Evolutionary conservation across 1,139 yeast species (phyloP).

Genomic region (Meyerozyma carpophila): DNA sequence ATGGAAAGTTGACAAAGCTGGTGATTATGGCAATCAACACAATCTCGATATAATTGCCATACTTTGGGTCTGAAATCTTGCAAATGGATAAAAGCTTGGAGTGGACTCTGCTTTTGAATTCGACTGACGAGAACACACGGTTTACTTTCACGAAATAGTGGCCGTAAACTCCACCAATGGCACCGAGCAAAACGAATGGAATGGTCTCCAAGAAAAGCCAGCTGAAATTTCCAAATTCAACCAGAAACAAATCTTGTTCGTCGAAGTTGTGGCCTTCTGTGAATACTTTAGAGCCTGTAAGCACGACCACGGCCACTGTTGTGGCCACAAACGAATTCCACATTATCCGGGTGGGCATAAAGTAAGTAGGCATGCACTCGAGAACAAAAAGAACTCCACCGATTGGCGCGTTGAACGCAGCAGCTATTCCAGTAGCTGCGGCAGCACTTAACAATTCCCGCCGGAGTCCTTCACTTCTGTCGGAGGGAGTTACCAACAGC

Average conservation of each 20-base stretch:
- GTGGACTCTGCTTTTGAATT: conserved; percentile 17
- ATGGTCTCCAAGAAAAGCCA: conserved; percentile 69
- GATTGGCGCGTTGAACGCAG: conserved; percentile 91
- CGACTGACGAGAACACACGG: conserved; percentile 19
- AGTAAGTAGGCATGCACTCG: conserved; percentile 64
- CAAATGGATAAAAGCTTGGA: conserved; percentile 13
- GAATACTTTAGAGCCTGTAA: conserved; percentile 54
- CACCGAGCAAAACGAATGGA: conserved; percentile 65
- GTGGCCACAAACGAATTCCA: conserved; percentile 83
- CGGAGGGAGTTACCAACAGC: conserved; percentile 32
- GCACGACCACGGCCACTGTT: conserved; percentile 62
- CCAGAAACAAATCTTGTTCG: conserved; percentile 57
- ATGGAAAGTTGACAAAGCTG: conserved; percentile 50
- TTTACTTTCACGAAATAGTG: conserved; percentile 47
- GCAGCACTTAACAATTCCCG: conserved; percentile 77
- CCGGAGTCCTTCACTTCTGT: conserved; percentile 47
- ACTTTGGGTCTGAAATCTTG: conserved; percentile 7
- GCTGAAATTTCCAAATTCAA: conserved; percentile 59
- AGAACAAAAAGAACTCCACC: conserved; percentile 89
- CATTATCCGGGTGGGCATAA: conserved; percentile 59
- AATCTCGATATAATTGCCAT: conserved; percentile 40
- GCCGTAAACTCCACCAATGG: conserved; percentile 67
- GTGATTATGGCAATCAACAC: conserved; percentile 44
- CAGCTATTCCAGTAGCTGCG: conserved; percentile 88
- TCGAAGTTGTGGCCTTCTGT: conserved; percentile 49